Evolutionary conservation across 148 eudicot species (phyloP), one percentile per base, ranked within the genome.

Genomic region (Polygonum maritimum): DNA sequence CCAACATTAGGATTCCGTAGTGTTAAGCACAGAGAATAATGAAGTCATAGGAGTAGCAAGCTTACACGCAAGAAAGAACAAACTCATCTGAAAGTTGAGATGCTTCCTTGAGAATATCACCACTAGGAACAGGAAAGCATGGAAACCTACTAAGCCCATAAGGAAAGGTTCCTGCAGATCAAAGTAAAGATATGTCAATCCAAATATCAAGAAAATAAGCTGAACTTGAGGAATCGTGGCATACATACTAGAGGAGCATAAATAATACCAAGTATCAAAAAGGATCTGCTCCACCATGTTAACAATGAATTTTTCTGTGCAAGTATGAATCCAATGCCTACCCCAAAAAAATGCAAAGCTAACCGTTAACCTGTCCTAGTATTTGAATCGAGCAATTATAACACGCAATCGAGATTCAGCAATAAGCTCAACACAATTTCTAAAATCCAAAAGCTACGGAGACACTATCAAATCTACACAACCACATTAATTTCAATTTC

Each of bases 11-110:
- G 71, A 15, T 65, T 35, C 35, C 26, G 1, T 71, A 41, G 16
- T 18, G 12, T 10, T 14, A 31, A 35, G 58, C 11, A 16, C 33
- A 2, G n/a, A 75, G 21, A 21, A 33, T 75, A 18, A 19, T 52
- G 10, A 62, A 75, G 19, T 8, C 1, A 75, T n/a, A n/a, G 57
- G 76, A 79, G 48, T 31, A 57, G 57, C 44, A 74, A 77, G 74
- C 95, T 7, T 84, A 94, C 98, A 82, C 62, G 92, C 89, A 47
- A 91, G 84, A 72, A 94, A 90, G 82, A 94, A 94, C 82, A 94
- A 83, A 78, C 83, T 85, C 97, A 91, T 94, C 82, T 94, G 98
- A 52, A 91, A 91, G 83, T 94, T 90, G 82, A 88, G 74, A 85
- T 90, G 90, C 85, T 76, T 87, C 84, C 95, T 87, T 18, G 95